A percentile compares a stretch with the other conserved stretches of the same genome.
Conservation (phyloP, 495 filamentous ascomycete species). For the Penicillium turbatum region DNA sequence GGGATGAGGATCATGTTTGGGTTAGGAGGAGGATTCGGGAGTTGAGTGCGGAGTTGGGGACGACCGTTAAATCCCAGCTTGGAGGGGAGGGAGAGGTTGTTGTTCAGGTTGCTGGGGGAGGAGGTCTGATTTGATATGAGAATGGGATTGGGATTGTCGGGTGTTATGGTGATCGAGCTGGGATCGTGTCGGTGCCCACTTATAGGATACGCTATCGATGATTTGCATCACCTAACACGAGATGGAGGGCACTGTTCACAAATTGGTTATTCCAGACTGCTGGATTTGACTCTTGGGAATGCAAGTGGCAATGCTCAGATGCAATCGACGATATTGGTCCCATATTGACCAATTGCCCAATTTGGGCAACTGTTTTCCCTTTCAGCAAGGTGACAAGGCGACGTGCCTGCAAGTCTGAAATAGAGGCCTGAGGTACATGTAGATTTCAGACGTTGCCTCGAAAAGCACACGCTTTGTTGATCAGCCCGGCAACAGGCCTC, state of each 20-base stretch:
- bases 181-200: background rate
- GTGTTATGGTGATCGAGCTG: background rate
- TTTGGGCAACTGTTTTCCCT: too few relatives aligned
- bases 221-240: background rate
- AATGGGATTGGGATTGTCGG: background rate
- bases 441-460: too few relatives aligned
- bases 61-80: slow-evolving; percentile 6
- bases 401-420: too few relatives aligned
- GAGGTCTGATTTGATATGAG: background rate
- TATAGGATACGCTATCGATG: background rate
- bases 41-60: slow-evolving; percentile 25
- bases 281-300: background rate
- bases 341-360: too few relatives aligned
- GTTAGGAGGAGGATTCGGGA: slow-evolving; percentile 15
- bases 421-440: too few relatives aligned
- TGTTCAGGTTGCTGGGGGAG: slow-evolving; percentile 13
- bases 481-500: background rate
- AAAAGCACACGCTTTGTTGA: too few relatives aligned
- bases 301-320: background rate
- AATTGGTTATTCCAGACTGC: background rate
- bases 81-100: slow-evolving; percentile 29
- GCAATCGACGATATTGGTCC: background rate
- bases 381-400: too few relatives aligned
- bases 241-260: background rate
- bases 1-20: slow-evolving; percentile 29